Conservation (phyloP, 495 filamentous ascomycete genomes). For the Annulohypoxylon bovei region DNA sequence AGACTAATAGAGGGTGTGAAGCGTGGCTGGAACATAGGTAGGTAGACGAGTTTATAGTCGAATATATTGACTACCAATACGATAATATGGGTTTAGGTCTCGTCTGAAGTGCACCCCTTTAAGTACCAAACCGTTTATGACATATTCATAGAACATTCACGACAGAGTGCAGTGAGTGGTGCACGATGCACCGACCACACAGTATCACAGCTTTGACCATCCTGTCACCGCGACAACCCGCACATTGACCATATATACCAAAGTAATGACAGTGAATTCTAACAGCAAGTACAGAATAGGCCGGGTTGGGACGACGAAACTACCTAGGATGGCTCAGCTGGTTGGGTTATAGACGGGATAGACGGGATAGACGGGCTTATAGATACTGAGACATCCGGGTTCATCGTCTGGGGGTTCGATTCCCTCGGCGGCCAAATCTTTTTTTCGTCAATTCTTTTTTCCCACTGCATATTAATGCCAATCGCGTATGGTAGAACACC, state of each 20-base stretch:
- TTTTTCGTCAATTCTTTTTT: not conserved
- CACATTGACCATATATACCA: not conserved
- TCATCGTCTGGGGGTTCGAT: not conserved
- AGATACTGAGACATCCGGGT: not conserved
- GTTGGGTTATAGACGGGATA: not conserved
- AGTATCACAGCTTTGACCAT: not conserved
- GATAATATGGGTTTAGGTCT: too few relatives aligned
- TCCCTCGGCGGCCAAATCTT: not conserved
- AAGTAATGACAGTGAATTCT: not conserved
- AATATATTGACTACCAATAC: not conserved
- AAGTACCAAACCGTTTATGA: not conserved
- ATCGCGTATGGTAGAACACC: not conserved
- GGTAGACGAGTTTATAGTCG: not conserved
- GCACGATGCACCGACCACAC: not conserved
- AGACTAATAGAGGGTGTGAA: constrained; percentile 37
- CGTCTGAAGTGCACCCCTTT: not conserved
- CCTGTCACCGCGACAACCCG: not conserved
- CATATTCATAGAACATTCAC: not conserved
- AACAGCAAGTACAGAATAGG: not conserved
- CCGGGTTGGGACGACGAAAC: not conserved
- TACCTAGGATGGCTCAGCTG: not conserved
- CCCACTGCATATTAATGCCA: not conserved
- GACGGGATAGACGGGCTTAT: not conserved
- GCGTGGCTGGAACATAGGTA: not conserved
- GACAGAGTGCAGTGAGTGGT: too few relatives aligned